Evolutionary conservation across 2,329 filamentous ascomycete genomes (phyloP), one percentile per base, ranked within the genome.

Genomic region (Trichoderma koningii): DNA sequence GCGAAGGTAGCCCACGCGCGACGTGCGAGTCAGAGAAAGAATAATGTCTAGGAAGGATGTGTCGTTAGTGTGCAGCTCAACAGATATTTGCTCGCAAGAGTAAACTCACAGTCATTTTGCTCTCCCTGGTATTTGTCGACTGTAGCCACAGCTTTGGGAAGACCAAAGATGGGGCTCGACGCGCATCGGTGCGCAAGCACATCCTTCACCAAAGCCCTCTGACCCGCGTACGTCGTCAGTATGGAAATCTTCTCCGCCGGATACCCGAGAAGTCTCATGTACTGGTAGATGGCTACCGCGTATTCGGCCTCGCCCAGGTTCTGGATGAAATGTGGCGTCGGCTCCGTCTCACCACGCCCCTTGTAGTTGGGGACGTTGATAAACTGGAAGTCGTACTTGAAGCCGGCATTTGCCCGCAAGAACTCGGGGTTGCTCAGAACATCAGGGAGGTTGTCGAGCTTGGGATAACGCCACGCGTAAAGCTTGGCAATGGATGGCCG

Each of bases 61-160:
- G 3, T 10, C n/a, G n/a, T 19, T 64, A 41, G 65, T 75, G 66
- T 76, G 72, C 64, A 21, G 17, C 64, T n/a, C 4, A 12, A 7
- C 9, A 1, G n/a, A 21, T 9, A 15, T 23, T 10, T 1, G n/a
- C 63, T 65, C 26, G 14, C 3, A 17, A 17, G 26, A 23, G 21
- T 1, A 1, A 64, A 87, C 90, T 83, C 83, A 95, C 92, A 98
- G 74, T 99, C 95, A 77, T 99, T 99, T 78, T 99, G 95, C 81
- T 99, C 95, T 75, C 95, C 96, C 80, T 99, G 95, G 73, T 98
- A 99, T 76, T 97, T 97, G 80, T 99, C 95, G 68, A 99, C 94
- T 5, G 96, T 99, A 3, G 92, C 93, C 30, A 99, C 92, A 61
- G 90, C 89, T 76, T 89, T 90, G 19, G 95, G 95, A 76, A 97